Conservation (phyloP, 768 basidiomycete genomes). For the Auricularia auricula-judae region DNA sequence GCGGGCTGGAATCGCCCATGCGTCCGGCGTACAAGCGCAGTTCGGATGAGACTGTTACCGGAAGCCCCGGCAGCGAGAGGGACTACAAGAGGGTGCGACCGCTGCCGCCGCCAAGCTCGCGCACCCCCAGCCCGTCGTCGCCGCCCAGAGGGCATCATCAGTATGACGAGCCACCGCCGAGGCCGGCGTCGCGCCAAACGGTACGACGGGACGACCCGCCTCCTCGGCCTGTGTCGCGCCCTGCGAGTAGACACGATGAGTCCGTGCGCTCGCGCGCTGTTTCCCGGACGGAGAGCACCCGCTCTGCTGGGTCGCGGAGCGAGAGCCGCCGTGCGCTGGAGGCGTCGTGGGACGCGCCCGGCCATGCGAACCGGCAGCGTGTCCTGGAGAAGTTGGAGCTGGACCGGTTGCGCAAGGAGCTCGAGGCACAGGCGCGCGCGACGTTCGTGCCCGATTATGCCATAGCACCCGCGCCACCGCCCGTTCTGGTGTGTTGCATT, state of each 20-base stretch:
- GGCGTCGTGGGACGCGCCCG: not conserved
- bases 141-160: not conserved
- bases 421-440: not conserved
- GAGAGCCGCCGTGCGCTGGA: not conserved
- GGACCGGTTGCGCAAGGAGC: not conserved
- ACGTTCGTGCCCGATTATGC: not conserved
- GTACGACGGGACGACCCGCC: not conserved
- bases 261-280: not conserved
- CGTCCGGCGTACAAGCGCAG: not conserved
- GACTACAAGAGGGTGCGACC: not conserved
- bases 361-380: not conserved
- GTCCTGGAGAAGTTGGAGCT: not conserved
- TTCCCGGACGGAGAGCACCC: not conserved
- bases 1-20: not conserved
- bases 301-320: not conserved
- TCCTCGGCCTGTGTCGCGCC: not conserved
- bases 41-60: not conserved
- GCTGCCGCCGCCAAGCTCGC: not conserved
- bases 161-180: not conserved
- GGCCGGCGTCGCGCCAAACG: not conserved
- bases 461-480: not conserved
- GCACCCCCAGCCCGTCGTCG: not conserved
- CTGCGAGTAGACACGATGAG: not conserved
- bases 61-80: not conserved
- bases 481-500: not conserved